A percentile compares a stretch with the other conserved stretches of the same genome.
Evolutionary conservation across 2,329 filamentous ascomycete species (phyloP).

Genomic region (Nakataea oryzae): DNA sequence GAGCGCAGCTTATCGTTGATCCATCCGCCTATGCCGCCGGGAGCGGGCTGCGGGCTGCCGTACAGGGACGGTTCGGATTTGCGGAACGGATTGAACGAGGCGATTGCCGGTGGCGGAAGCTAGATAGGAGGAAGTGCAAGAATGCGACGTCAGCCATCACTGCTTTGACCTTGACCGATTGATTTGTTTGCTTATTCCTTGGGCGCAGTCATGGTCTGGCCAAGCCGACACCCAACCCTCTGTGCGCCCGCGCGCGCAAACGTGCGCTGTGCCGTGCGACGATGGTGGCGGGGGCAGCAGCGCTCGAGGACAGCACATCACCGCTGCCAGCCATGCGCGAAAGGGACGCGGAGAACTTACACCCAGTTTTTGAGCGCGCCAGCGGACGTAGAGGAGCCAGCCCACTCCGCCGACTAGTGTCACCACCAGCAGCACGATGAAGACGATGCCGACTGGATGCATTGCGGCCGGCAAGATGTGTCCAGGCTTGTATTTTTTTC

Average conservation of each 20-base stretch:
- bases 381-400: conserved; percentile 63
- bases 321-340: not conserved
- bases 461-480: conserved; percentile 21
- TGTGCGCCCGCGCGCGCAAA: too few species aligned
- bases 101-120: conserved; percentile 6
- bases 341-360: conserved; percentile 27
- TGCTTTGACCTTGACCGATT: not conserved
- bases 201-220: too few species aligned
- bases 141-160: not conserved
- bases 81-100: conserved; percentile 44
- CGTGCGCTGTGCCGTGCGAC: too few species aligned
- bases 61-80: conserved; percentile 31
- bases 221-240: too few species aligned
- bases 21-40: conserved; percentile 62
- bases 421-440: conserved; percentile 61
- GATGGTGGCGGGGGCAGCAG: too few species aligned
- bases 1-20: conserved; percentile 54
- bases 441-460: conserved; percentile 54
- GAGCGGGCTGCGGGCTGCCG: conserved; percentile 36
- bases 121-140: conserved; percentile 3
- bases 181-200: too few species aligned
- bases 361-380: conserved; percentile 63
- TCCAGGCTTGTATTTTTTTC: too few species aligned
- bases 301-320: not conserved
- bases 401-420: conserved; percentile 43